Percentiles rank a stretch among this genome's conserved stretches.
Conservation (phyloP, 139 green algal genomes). For the Pseudopediastrum boryanum region DNA sequence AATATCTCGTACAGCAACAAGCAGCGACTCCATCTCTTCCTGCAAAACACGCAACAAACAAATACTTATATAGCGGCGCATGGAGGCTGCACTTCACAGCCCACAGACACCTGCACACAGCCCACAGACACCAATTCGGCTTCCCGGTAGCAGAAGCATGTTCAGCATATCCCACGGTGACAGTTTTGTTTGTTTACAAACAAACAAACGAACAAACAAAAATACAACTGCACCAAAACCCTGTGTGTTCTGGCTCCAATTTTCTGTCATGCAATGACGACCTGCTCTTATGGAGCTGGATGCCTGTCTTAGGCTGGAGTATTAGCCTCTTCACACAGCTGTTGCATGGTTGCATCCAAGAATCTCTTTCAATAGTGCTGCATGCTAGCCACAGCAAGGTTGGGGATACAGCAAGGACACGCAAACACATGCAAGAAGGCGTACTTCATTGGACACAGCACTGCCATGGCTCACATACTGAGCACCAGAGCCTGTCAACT, state of each 20-base stretch:
- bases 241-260: too few relatives aligned
- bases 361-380: not conserved
- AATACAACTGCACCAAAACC: not conserved
- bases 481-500: not conserved
- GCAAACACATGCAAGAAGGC: not conserved
- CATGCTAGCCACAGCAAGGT: not conserved
- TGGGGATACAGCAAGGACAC: not conserved
- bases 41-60: constrained; percentile 28
- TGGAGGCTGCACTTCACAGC: not conserved
- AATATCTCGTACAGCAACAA: constrained; percentile 44
- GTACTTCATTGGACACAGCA: not conserved
- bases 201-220: not conserved
- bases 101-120: not conserved
- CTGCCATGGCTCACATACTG: not conserved
- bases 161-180: not conserved
- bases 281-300: too few relatives aligned
- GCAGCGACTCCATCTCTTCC: constrained; percentile 55
- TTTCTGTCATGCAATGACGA: too few relatives aligned
- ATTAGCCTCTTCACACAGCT: too few relatives aligned
- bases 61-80: not conserved
- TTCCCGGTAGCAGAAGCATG: not conserved
- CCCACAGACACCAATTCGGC: not conserved
- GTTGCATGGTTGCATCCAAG: too few relatives aligned
- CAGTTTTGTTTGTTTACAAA: not conserved
- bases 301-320: too few relatives aligned